Evolutionary conservation across 257 asterid genomes (phyloP), one percentile per base, ranked within the genome.

Genomic region (Nicotiana paniculata): DNA sequence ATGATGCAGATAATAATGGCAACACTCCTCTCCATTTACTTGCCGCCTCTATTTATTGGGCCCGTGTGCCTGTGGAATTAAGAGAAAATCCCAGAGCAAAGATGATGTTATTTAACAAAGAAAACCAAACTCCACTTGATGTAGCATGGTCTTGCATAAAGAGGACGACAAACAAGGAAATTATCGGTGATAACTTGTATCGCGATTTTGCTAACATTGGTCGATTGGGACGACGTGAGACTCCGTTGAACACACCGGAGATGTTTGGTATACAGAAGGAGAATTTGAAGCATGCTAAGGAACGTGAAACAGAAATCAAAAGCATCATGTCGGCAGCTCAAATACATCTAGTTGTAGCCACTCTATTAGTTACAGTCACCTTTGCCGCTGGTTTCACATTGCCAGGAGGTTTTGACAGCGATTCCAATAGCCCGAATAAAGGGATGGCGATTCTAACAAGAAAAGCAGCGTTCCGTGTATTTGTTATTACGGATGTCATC

Each of bases 11-110:
- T 26, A 9, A 3, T 6, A 3, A 62, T 12, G 80, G 84, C 65
- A 79, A 83, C 81, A 79, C 86, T 9, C 81, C 86, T 21, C 83
- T 84, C 26, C 86, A 84, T 48, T 26, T 58, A 17, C 59, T 77
- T 43, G 81, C 55, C 72, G 61, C 72, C 39, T 66, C 84, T 3
- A 48, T 35, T 8, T 5, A 1, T 0, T 61, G 59, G 7, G 0
- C 1, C 3, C 3, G 1, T 63, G 35, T 63, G 17, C 68, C 68
- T 10, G 1, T 21, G 16, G 3, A 62, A 51, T 51, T 51, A 51
- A 51, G 4, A 12, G 13, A 12, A 12, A 10, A 51, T 51, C 55
- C 16, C 17, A 51, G 17, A 51, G 55, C 55, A 51, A 51, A 51
- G 16, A 51, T 3, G 55, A 48, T 51, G 55, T 51, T 17, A 51